These are phyloP conservation scores for Brassica cretica DNA, from an alignment of 345 rosid genomes.

Conservation along the genomic window DNA sequence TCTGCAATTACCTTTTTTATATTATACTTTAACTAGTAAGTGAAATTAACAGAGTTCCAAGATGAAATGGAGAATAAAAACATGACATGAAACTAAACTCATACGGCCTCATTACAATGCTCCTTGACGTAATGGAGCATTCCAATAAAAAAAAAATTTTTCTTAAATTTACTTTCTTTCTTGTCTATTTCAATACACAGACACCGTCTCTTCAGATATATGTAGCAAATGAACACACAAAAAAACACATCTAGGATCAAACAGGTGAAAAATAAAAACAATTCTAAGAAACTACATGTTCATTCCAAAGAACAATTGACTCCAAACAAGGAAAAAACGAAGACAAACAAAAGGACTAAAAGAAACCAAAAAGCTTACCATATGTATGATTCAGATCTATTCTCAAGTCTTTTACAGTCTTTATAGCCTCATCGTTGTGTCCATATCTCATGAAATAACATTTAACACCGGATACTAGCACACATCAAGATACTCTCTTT, in stretches of 20 bases:
- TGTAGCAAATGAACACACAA: conserved; percentile 18
- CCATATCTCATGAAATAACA: conserved; percentile 30
- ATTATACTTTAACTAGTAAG: neutral
- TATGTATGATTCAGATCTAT: conserved; percentile 1
- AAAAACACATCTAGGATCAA: conserved; percentile 28
- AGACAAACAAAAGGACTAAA: neutral
- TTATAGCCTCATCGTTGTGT: conserved; percentile 18
- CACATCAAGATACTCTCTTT: conserved; percentile 53
- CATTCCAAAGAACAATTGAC: conserved; percentile 29
- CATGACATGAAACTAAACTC: too few relatives aligned
- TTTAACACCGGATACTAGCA: neutral
- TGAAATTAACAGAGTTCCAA: neutral
- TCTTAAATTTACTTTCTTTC: conserved; percentile 11
- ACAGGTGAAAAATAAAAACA: conserved; percentile 21
- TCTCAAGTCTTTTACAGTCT: neutral
- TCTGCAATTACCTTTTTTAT: neutral
- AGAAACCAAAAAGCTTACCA: conserved; percentile 24
- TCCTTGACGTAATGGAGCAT: too few relatives aligned
- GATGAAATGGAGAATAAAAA: too few relatives aligned
- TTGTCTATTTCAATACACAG: conserved; percentile 27
- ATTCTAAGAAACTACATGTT: conserved; percentile 31
- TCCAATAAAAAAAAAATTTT: neutral
- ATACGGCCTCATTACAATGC: too few relatives aligned
- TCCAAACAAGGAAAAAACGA: conserved; percentile 13
- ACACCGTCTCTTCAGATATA: conserved; percentile 26